phyloP scores from a whole-genome alignment of 257 asterid species.

The Rehmannia glutinosa region DNA sequence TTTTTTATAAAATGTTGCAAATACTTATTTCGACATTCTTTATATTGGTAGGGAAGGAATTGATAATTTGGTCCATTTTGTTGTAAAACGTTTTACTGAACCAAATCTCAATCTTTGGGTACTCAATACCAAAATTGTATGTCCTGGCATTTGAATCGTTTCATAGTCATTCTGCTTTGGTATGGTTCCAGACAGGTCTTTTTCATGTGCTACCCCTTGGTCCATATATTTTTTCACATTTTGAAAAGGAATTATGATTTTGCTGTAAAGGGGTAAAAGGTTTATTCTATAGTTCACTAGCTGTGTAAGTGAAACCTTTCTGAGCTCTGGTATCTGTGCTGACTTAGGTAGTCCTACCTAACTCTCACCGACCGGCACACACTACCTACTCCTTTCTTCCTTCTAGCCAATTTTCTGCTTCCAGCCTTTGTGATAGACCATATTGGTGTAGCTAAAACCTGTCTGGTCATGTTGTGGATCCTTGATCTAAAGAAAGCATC shows the following conservation, averaged over 20 bases:
- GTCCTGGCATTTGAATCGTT: background rate
- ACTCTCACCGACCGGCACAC: background rate
- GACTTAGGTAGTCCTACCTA: background rate
- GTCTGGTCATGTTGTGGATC: background rate
- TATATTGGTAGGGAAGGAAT: background rate
- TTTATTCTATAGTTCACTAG: background rate
- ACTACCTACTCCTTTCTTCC: background rate
- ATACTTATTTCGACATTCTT: too few relatives aligned
- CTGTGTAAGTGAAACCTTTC: background rate
- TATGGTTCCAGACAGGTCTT: too few relatives aligned
- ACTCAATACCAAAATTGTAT: background rate
- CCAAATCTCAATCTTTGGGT: background rate
- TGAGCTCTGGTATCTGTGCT: background rate
- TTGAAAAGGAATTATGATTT: background rate
- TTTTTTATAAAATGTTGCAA: too few relatives aligned
- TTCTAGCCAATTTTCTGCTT: background rate
- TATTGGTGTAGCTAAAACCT: background rate
- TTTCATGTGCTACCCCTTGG: too few relatives aligned
- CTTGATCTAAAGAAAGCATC: slow-evolving; percentile 14
- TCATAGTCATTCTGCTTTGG: background rate
- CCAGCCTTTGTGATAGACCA: background rate
- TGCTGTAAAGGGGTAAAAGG: background rate
- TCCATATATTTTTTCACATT: too few relatives aligned
- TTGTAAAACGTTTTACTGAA: background rate
- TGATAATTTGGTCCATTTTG: background rate